Conservation (phyloP, 2,329 filamentous ascomycete genomes). For the Colletotrichum falcatum region DNA sequence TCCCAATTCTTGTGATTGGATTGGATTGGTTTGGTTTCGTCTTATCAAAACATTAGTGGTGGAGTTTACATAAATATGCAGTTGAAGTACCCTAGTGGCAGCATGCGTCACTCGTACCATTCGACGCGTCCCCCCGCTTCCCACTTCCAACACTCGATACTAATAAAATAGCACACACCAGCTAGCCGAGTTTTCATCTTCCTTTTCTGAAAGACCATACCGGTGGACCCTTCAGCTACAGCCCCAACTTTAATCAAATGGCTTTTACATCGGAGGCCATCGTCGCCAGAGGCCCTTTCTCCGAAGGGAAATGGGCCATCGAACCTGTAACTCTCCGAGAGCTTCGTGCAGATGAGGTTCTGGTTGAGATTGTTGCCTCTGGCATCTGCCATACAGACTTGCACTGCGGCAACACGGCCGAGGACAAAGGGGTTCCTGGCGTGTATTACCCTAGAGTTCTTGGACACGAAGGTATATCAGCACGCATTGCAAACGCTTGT, state of each 20-base stretch:
- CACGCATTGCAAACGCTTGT: not conserved
- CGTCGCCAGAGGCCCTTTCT: slow-evolving; percentile 48
- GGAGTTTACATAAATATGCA: slow-evolving; percentile 10
- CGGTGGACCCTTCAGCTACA: not conserved
- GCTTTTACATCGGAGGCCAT: slow-evolving; percentile 47
- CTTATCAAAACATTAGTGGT: not conserved
- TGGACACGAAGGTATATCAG: slow-evolving; percentile 62
- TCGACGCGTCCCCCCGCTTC: slow-evolving; percentile 1
- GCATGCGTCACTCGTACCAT: not conserved
- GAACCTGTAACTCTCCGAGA: slow-evolving; percentile 47
- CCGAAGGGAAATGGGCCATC: slow-evolving; percentile 49
- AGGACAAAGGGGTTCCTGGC: slow-evolving; percentile 28
- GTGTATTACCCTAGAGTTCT: slow-evolving; percentile 52
- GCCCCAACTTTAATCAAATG: slow-evolving; percentile 31
- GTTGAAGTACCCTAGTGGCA: not conserved
- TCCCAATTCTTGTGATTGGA: not conserved
- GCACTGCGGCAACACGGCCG: slow-evolving; percentile 53
- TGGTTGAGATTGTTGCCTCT: slow-evolving; percentile 64
- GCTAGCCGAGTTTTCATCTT: not conserved
- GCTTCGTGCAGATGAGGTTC: slow-evolving; percentile 56
- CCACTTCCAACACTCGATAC: not conserved
- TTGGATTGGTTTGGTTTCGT: not conserved
- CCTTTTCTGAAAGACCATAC: not conserved
- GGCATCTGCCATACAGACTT: slow-evolving; percentile 69
- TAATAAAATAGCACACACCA: not conserved